These are phyloP conservation scores for Blastomyces emzantsi DNA, from an alignment of 2,329 filamentous ascomycete species.

Conservation along the genomic window DNA sequence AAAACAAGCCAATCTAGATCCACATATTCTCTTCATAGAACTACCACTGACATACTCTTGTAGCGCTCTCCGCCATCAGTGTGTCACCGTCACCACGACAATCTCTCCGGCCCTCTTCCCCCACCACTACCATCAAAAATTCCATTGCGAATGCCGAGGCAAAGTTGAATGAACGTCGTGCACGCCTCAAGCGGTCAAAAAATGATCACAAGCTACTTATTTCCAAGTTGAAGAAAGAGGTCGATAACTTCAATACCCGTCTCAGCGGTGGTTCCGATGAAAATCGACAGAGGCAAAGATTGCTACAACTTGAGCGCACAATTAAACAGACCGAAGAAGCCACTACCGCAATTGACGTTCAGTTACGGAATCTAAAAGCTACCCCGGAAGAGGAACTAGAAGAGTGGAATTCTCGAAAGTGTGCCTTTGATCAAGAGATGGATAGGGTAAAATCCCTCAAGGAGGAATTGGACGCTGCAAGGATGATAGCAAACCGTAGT, in stretches of 20 bases:
- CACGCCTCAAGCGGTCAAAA: slow-evolving; percentile 50
- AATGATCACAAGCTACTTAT: slow-evolving; percentile 53
- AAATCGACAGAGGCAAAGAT: slow-evolving; percentile 53
- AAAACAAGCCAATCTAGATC: slow-evolving; percentile 21
- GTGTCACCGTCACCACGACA: slow-evolving; percentile 46
- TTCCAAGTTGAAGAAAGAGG: slow-evolving; percentile 51
- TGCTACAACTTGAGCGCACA: slow-evolving; percentile 53
- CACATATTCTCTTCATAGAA: slow-evolving; percentile 8
- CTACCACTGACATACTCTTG: slow-evolving; percentile 4
- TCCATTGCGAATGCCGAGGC: slow-evolving; percentile 54
- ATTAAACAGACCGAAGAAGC: slow-evolving; percentile 56
- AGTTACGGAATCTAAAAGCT: slow-evolving; percentile 48
- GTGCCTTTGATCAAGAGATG: slow-evolving; percentile 46
- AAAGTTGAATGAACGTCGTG: slow-evolving; percentile 51
- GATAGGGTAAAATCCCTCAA: slow-evolving; percentile 44
- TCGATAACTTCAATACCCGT: slow-evolving; percentile 50
- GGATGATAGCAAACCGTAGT: slow-evolving; percentile 45
- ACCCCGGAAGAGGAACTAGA: slow-evolving; percentile 49
- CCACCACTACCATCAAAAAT: slow-evolving; percentile 55
- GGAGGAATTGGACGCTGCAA: slow-evolving; percentile 43
- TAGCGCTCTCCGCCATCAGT: slow-evolving; percentile 26
- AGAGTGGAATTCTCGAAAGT: slow-evolving; percentile 45
- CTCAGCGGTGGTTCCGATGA: slow-evolving; percentile 53
- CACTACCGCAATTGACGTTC: slow-evolving; percentile 44
- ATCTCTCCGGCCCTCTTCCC: slow-evolving; percentile 53